Evolutionary conservation across 2,329 filamentous ascomycete species (phyloP), one percentile per base, ranked within the genome.

Genomic region (Alternaria consortialis): DNA sequence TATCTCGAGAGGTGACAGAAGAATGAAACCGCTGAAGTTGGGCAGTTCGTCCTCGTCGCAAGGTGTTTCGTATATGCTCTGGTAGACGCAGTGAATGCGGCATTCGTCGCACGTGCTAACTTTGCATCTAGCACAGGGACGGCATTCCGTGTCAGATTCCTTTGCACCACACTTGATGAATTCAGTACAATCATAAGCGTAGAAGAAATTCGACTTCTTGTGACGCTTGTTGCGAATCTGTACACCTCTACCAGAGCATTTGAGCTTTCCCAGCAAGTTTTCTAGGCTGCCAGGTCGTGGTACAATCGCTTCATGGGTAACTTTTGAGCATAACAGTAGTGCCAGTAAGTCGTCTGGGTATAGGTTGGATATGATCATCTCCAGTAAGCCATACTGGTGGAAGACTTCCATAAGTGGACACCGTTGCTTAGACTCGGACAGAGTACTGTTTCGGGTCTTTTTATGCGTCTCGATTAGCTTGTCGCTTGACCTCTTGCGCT

Each of bases 91-190:
- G 50, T 78, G 75, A 34, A 76, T 70, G 7, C 75, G 69, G 46
- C 75, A 78, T 54, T 78, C 75, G 39, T 78, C 61, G 61, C 75
- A 78, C 3, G 75, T 78, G n/a, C 60, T 75, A 1, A 68, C 57
- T 15, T 65, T 67, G 56, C 75, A 78, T 7, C 42, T 60, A 8
- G 62, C 47, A 43, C 75, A 78, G 13, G 75, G 70, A 15, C 56
- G 65, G 23, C 67, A 68, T 29, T 72, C 66, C 15, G 72, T 58
- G 2, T 29, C 12, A 2, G 54, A 47, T 11, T 57, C 37, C 2
- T 25, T 40, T 8, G 68, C 62, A 7, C 68, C 68, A 43, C 75
- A 77, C 39, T 65, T 46, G 25, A 69, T 66, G 37, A 66, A 66
- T 31, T 74, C 69, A 5, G 48, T 67, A 59, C 69, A 73, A 12